Conservation (phyloP, 306 rosid species). For the Ammopiptanthus mongolicus region DNA sequence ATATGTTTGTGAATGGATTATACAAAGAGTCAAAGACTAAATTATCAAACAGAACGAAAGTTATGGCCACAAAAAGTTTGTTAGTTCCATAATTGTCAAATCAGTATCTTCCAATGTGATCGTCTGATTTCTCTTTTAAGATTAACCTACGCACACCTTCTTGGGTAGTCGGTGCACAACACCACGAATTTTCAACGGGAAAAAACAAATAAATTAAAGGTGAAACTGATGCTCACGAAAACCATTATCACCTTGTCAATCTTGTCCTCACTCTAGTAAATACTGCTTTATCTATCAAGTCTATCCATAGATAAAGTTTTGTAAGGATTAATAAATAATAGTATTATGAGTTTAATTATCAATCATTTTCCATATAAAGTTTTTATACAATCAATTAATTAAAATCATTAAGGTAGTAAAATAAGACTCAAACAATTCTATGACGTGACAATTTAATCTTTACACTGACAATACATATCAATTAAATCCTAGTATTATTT, state of each 20-base stretch:
- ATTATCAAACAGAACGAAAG: slow-evolving; percentile 21
- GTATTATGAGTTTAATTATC: too few relatives aligned
- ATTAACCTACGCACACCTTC: slow-evolving; percentile 29
- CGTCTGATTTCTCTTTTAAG: slow-evolving; percentile 19
- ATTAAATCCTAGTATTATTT: too few relatives aligned
- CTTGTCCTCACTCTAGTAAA: neutral
- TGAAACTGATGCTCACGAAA: slow-evolving; percentile 10
- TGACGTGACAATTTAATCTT: too few relatives aligned
- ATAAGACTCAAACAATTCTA: too few relatives aligned
- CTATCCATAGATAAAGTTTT: neutral
- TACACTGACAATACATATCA: too few relatives aligned
- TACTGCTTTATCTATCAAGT: slow-evolving; percentile 8
- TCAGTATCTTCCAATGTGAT: slow-evolving; percentile 34
- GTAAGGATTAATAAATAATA: too few relatives aligned
- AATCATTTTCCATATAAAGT: too few relatives aligned
- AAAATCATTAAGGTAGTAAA: too few relatives aligned
- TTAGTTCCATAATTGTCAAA: slow-evolving; percentile 33
- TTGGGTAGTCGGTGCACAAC: slow-evolving; percentile 38
- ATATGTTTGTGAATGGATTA: neutral
- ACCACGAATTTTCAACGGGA: slow-evolving; percentile 18
- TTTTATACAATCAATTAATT: too few relatives aligned
- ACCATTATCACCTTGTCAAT: neutral
- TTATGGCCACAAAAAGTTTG: slow-evolving; percentile 5
- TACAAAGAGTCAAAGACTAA: neutral
- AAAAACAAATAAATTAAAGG: slow-evolving; percentile 8